Evolutionary conservation across 208 protist species (phyloP).

Genomic region (Leishmania turanica): DNA sequence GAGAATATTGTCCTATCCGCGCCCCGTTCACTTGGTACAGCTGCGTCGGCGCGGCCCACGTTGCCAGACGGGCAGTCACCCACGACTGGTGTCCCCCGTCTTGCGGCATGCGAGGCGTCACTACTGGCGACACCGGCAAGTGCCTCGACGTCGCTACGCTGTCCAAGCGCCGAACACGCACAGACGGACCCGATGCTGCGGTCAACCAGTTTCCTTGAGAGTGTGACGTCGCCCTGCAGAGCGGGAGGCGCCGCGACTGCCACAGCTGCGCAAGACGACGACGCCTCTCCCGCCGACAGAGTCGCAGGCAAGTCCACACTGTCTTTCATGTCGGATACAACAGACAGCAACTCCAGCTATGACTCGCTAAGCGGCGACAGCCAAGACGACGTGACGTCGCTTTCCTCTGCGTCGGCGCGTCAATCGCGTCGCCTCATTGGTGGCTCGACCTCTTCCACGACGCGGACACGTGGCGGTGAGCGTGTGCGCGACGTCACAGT

Average conservation of each 20-base stretch:
- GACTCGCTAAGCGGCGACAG: neutral
- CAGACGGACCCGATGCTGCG: neutral
- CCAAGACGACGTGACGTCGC: neutral
- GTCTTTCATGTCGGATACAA: conserved; percentile 5
- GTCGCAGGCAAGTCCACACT: neutral
- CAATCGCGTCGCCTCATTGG: neutral
- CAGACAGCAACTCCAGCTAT: neutral
- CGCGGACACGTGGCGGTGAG: neutral
- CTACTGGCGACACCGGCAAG: neutral
- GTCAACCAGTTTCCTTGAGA: neutral
- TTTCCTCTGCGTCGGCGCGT: neutral
- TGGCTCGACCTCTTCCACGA: neutral
- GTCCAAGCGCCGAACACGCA: neutral
- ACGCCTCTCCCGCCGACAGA: neutral
- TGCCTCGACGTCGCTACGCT: neutral
- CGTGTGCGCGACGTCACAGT: neutral
- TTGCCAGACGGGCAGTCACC: conserved; percentile 9
- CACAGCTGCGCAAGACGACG: neutral
- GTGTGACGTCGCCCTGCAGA: neutral
- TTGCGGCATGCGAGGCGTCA: neutral
- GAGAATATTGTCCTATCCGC: neutral
- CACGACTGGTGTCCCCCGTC: neutral
- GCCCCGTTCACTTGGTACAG: neutral
- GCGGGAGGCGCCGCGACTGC: neutral
- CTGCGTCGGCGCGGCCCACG: conserved; percentile 2